Evolutionary conservation across 2,329 filamentous ascomycete genomes (phyloP).

Genomic region (Drechmeria coniospora): DNA sequence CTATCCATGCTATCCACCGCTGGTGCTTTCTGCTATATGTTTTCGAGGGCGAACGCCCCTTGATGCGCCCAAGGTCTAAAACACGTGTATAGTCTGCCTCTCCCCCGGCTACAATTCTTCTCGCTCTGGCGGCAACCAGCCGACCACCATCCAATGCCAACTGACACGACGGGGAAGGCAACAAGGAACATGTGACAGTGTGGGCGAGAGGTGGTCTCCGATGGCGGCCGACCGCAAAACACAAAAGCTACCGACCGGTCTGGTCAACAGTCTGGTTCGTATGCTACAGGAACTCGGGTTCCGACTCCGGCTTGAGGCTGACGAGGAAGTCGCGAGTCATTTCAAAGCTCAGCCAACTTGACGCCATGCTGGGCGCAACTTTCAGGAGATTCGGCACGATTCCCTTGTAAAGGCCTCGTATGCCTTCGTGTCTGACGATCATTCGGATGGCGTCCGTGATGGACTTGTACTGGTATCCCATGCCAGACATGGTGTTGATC

Average conservation of each 20-base stretch:
- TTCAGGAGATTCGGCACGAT: conserved; percentile 92
- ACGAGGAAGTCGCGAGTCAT: conserved; percentile 78
- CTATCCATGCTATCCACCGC: conserved; percentile 1
- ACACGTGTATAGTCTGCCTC: conserved; percentile 1
- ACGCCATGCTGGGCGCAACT: conserved; percentile 96
- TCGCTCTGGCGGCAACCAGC: conserved; percentile 4
- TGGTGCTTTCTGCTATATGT: not conserved
- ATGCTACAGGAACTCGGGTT: conserved; percentile 12
- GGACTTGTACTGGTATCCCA: conserved; percentile 90
- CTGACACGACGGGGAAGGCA: not conserved
- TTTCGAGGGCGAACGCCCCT: conserved; percentile 1
- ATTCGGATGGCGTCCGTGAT: conserved; percentile 69
- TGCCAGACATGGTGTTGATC: conserved; percentile 97
- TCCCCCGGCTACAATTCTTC: too few relatives aligned
- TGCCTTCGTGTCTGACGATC: conserved; percentile 71
- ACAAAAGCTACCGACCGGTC: conserved; percentile 1
- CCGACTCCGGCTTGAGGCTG: conserved; percentile 32
- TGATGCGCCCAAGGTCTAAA: conserved; percentile 1
- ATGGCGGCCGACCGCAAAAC: too few relatives aligned
- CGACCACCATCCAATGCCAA: conserved; percentile 3
- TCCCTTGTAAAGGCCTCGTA: conserved; percentile 83
- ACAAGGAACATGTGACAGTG: too few relatives aligned
- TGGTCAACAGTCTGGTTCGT: conserved; percentile 1
- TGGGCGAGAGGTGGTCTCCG: too few relatives aligned
- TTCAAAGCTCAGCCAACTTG: conserved; percentile 96